phyloP scores from a whole-genome alignment of 2,329 filamentous ascomycete species.

The Aspergillus hiratsukae region DNA sequence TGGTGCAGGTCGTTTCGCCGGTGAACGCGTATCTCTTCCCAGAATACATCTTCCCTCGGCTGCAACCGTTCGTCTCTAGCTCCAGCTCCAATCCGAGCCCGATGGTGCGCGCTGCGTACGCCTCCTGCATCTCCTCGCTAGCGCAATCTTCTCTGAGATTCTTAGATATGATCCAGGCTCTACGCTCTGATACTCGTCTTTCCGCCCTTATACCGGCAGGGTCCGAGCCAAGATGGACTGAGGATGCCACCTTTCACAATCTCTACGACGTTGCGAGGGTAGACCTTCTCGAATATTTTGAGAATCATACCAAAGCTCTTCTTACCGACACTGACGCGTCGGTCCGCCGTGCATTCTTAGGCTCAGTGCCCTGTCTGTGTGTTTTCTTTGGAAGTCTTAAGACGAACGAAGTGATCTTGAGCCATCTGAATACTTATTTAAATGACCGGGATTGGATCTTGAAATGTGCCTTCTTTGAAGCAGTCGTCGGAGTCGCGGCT shows the following conservation, averaged over 20 bases:
- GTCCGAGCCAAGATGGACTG: slow-evolving; percentile 66
- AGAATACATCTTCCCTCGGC: slow-evolving; percentile 59
- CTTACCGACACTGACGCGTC: slow-evolving; percentile 81
- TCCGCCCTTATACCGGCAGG: slow-evolving; percentile 70
- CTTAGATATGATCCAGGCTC: slow-evolving; percentile 82
- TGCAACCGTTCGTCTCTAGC: slow-evolving; percentile 54
- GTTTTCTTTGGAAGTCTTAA: slow-evolving; percentile 91
- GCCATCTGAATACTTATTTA: slow-evolving; percentile 92
- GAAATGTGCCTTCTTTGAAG: slow-evolving; percentile 94
- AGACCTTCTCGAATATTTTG: slow-evolving; percentile 79
- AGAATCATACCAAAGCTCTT: slow-evolving; percentile 81
- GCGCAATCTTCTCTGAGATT: slow-evolving; percentile 81
- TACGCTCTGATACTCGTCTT: slow-evolving; percentile 77
- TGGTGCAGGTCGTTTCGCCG: slow-evolving; percentile 81
- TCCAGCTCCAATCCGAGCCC: slow-evolving; percentile 56
- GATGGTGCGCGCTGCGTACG: slow-evolving; percentile 83
- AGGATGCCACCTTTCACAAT: slow-evolving; percentile 67
- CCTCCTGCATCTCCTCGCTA: slow-evolving; percentile 82
- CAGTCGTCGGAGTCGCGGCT: slow-evolving; percentile 84
- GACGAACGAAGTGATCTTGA: slow-evolving; percentile 92
- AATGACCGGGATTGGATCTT: slow-evolving; percentile 96
- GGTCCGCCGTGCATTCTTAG: slow-evolving; percentile 84
- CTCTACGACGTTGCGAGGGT: slow-evolving; percentile 82
- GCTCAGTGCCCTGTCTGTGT: slow-evolving; percentile 86
- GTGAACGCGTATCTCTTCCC: slow-evolving; percentile 65